Percentiles rank a stretch among this genome's conserved stretches.
Evolutionary conservation across 139 green algal genomes (phyloP).

Genomic region (Micractinium conductrix): DNA sequence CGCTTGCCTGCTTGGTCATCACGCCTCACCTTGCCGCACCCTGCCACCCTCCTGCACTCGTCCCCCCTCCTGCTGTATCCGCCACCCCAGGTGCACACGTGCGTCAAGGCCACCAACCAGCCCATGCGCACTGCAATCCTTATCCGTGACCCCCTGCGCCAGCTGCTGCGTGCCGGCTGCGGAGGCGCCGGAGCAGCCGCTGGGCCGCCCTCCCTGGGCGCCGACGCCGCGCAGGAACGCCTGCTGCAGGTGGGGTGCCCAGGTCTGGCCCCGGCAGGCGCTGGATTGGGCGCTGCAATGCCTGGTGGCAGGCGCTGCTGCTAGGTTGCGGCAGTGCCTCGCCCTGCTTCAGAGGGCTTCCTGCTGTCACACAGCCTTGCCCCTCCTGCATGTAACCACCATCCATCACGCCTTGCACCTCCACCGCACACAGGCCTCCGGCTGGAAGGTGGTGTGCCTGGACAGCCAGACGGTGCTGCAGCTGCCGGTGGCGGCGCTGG

Average conservation of each 20-base stretch:
- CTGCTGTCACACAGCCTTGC: too few species aligned
- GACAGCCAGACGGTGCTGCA: slow-evolving; percentile 1
- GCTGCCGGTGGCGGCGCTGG: background rate
- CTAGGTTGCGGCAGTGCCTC: too few species aligned
- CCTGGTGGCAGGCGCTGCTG: too few species aligned
- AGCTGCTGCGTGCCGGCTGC: background rate
- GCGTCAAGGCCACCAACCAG: background rate
- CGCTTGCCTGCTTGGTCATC: background rate
- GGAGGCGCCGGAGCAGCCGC: too few species aligned
- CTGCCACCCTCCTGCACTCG: background rate
- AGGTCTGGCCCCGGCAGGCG: background rate
- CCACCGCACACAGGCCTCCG: background rate
- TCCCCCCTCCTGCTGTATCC: background rate
- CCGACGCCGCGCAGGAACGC: background rate
- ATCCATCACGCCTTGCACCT: too few species aligned
- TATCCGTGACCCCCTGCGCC: background rate
- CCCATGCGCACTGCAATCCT: background rate
- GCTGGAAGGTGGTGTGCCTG: background rate
- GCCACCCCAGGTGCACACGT: background rate
- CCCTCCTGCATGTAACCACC: too few species aligned
- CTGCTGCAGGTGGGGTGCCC: background rate
- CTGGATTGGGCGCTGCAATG: too few species aligned
- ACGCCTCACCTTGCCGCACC: too few species aligned
- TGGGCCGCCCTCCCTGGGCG: background rate
- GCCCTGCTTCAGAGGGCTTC: too few species aligned